phyloP scores from a whole-genome alignment of 176 grass and related monocot genomes.

The Zoysia pacifica region DNA sequence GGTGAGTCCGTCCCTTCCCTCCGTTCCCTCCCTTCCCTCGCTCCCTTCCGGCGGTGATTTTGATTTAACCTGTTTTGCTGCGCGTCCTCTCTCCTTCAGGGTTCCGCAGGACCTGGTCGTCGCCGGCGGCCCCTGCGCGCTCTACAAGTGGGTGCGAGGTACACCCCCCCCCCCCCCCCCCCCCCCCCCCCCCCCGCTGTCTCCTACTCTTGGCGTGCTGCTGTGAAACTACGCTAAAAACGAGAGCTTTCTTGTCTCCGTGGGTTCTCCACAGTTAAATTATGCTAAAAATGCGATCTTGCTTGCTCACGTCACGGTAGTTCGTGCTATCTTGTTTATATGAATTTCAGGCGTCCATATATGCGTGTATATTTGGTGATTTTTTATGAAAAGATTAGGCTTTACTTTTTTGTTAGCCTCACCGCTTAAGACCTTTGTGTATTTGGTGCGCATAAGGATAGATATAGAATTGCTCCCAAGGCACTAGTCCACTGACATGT shows the following conservation, averaged over 20 bases:
- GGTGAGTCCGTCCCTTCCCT: conserved; percentile 39
- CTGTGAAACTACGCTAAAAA: no score
- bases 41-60: neutral
- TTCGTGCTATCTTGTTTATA: neutral
- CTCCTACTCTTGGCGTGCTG: neutral
- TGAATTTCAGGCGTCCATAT: neutral
- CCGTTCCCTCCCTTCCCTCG: neutral
- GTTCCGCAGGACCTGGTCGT: conserved; percentile 75
- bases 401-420: neutral
- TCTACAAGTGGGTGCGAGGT: conserved; percentile 97
- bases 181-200: neutral
- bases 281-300: no score
- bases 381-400: neutral
- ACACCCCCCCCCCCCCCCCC: neutral
- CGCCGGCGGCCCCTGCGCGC: conserved; percentile 72
- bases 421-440: neutral
- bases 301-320: neutral
- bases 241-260: no score
- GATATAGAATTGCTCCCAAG: neutral
- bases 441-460: neutral
- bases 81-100: conserved; percentile 36
- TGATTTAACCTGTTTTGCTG: conserved; percentile 13
- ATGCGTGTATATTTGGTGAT: neutral
- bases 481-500: neutral
- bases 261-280: no score